Evolutionary conservation across 768 basidiomycete genomes (phyloP), one percentile per base, ranked within the genome.

Genomic region (Mycena indigotica): DNA sequence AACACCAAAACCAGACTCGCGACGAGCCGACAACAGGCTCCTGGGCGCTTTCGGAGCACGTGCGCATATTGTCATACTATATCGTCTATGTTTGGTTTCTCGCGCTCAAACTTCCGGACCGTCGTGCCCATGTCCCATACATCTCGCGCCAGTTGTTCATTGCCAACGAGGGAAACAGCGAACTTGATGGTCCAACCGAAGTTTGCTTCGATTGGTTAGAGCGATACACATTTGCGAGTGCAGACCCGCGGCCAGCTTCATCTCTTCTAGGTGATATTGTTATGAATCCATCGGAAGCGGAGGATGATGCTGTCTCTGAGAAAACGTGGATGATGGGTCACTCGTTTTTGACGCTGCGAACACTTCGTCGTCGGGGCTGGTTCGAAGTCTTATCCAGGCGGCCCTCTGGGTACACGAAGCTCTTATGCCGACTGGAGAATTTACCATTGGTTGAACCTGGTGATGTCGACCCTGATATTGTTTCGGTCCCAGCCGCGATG

Each of bases 141-240:
- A 94, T 99, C 69, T 88, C 89, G 0, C 82, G 89, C 8, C 90
- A 94, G 63, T 81, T 99, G 1, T 77, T 95, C 8, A 78, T 94
- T 24, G 94, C 93, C 15, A 94, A 94, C 72, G 89, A 91, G 58
- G 87, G 83, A 15, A 84, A 82, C 52, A 74, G 76, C 2, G 80
- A 83, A 38, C 77, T 95, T 4, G 97, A 98, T 70, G 93, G 91
- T 58, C 87, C 89, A 25, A 92, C 95, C 0, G 93, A 98, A 68
- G 96, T 98, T 30, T 96, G 93, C 72, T 95, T 98, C 67, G 97
- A 99, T 70, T 98, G 95, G 94, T 80, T 99, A 17, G 89, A 93
- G 10, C 82, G 97, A 17, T 97, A 97, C 69, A 89, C 96, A 0
- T 98, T 95, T 66, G 93, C 88, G 15, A 94, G 89, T 66, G 93